These are phyloP conservation scores for Teratosphaeria gauchensis DNA, from an alignment of 2,329 filamentous ascomycete species.

Conservation along the genomic window DNA sequence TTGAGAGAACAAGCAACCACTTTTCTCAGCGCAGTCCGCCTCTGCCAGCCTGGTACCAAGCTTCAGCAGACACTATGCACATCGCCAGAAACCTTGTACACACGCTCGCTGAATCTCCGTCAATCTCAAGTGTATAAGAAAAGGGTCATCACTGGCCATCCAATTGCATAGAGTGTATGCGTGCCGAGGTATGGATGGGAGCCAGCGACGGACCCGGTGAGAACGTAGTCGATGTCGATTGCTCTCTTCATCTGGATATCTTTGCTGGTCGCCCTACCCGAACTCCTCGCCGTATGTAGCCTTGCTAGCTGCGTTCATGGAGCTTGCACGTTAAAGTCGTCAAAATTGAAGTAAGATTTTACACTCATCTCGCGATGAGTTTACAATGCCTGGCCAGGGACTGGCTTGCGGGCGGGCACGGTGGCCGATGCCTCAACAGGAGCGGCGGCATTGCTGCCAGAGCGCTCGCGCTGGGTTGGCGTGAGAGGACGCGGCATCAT, in stretches of 20 bases:
- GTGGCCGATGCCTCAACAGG: conserved; percentile 19
- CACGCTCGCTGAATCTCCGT: neutral
- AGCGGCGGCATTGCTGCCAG: conserved; percentile 9
- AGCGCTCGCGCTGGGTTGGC: conserved; percentile 13
- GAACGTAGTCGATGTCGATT: neutral
- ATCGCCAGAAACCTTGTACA: neutral
- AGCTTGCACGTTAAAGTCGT: neutral
- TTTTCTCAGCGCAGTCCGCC: neutral
- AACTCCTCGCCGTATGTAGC: neutral
- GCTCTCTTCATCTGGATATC: neutral
- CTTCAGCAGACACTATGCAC: neutral
- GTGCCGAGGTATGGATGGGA: neutral
- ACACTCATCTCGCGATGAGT: neutral
- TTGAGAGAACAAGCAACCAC: neutral
- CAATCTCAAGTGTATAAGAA: neutral
- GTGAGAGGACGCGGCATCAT: conserved; percentile 13
- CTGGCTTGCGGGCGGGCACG: conserved; percentile 36
- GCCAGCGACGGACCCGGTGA: neutral
- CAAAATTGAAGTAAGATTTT: neutral
- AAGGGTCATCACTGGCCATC: neutral
- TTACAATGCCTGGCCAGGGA: conserved; percentile 34
- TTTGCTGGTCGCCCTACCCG: neutral
- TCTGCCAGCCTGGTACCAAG: neutral
- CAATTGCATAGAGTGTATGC: neutral
- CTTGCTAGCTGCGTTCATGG: neutral